These are phyloP conservation scores for Beta corolliflora DNA, from an alignment of 179 eudicot species.

Conservation along the genomic window DNA sequence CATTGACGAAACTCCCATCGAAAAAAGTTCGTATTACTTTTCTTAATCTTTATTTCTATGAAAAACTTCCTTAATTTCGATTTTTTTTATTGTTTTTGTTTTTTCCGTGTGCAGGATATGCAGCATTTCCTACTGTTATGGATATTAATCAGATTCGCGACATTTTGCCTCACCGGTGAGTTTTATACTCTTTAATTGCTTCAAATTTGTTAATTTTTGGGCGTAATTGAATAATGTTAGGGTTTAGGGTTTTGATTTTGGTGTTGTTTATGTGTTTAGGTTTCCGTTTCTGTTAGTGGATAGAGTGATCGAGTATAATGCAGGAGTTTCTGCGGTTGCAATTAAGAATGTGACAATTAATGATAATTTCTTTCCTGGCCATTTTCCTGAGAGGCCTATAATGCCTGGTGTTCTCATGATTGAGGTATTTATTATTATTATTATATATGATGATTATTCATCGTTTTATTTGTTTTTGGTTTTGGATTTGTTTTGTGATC, in stretches of 20 bases:
- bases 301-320: slow-evolving; percentile 91
- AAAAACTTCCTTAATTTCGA: not conserved
- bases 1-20: slow-evolving; percentile 60
- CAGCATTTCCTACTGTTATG: slow-evolving; percentile 87
- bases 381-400: slow-evolving; percentile 97
- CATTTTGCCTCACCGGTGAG: slow-evolving; percentile 88
- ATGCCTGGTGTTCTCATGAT: slow-evolving; percentile 99
- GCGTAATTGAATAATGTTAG: not conserved
- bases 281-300: slow-evolving; percentile 95
- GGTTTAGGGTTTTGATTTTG: not conserved
- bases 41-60: no score
- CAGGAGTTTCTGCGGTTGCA: slow-evolving; percentile 96
- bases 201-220: not conserved
- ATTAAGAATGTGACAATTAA: slow-evolving; percentile 96
- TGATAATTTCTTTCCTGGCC: slow-evolving; percentile 97
- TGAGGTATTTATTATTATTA: slow-evolving; percentile 58
- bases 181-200: slow-evolving; percentile 4
- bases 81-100: not conserved
- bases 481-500: not conserved
- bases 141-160: slow-evolving; percentile 94
- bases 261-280: slow-evolving; percentile 37
- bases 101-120: slow-evolving; percentile 45
- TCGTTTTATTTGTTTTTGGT: not conserved
- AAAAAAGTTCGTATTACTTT: slow-evolving; percentile 46
- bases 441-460: not conserved